Conservation (phyloP, 73 alveolate genomes). For the Paramecium tetraurelia region DNA sequence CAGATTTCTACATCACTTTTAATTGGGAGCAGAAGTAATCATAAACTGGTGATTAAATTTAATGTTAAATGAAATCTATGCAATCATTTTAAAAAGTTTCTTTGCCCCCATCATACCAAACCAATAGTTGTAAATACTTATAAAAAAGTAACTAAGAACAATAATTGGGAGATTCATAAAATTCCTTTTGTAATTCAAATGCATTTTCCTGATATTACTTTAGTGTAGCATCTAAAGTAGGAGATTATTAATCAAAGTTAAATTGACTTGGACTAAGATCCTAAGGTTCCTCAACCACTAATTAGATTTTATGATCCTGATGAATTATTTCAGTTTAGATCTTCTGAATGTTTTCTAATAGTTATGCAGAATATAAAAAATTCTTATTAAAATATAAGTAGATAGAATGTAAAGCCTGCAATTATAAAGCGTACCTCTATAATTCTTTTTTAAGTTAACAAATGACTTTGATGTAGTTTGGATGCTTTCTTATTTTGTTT, state of each 20-base stretch:
- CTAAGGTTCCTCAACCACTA: neutral
- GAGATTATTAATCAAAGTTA: neutral
- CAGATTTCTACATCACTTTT: neutral
- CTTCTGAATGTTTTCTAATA: neutral
- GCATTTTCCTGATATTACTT: neutral
- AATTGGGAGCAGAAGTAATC: neutral
- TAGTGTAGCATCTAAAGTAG: neutral
- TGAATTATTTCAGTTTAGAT: neutral
- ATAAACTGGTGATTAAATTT: neutral
- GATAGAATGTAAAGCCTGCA: neutral
- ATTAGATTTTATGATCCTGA: neutral
- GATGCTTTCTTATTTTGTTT: neutral
- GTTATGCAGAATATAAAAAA: neutral
- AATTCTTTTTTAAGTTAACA: neutral
- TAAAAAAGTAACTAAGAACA: neutral
- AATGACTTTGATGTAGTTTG: neutral
- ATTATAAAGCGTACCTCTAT: neutral
- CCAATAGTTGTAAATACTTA: neutral
- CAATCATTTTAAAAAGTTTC: neutral
- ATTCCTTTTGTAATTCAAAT: neutral
- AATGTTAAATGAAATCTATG: neutral
- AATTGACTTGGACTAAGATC: conserved; percentile 5
- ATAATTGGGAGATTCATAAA: neutral
- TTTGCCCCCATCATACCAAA: neutral
- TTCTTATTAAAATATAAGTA: neutral